Evolutionary conservation across 176 grass and related monocot genomes (phyloP).

Genomic region (Elymus sibiricus): DNA sequence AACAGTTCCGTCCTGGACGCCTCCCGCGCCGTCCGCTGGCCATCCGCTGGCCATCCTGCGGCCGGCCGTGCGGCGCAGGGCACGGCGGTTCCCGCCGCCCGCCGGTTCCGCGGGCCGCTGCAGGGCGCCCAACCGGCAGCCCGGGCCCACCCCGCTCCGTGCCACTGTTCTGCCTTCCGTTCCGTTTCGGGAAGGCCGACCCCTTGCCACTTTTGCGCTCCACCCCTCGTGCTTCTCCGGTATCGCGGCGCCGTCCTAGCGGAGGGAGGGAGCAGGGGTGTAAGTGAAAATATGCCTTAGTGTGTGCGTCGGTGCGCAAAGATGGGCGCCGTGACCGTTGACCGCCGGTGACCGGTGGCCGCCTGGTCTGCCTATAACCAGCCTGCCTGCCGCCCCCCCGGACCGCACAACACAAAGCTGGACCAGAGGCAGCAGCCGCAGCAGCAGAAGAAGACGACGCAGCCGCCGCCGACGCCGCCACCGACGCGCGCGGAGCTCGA

Average conservation of each 20-base stretch:
- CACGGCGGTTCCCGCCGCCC: conserved; percentile 5
- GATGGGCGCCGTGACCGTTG: background rate
- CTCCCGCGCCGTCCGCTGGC: background rate
- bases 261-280: background rate
- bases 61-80: background rate
- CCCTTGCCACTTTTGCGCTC: rapidly evolving
- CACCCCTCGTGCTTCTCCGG: rapidly evolving
- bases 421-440: background rate
- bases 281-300: background rate
- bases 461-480: background rate
- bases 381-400: conserved; percentile 11
- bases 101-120: conserved; percentile 28
- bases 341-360: conserved; percentile 1
- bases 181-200: conserved; percentile 11
- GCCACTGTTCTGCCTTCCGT: conserved; percentile 15
- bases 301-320: background rate
- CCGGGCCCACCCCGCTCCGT: conserved; percentile 16
- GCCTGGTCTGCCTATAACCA: conserved; percentile 34
- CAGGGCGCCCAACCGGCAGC: conserved; percentile 49
- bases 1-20: no score
- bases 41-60: conserved; percentile 25
- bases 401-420: conserved; percentile 1
- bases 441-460: background rate
- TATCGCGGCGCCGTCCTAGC: rapidly evolving
- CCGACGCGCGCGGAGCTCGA: background rate